Percentiles rank a stretch among this genome's conserved stretches.
These are phyloP conservation scores for Vanrija pseudolonga DNA, from an alignment of 1,284 basidiomycete genomes.

Conservation along the genomic window DNA sequence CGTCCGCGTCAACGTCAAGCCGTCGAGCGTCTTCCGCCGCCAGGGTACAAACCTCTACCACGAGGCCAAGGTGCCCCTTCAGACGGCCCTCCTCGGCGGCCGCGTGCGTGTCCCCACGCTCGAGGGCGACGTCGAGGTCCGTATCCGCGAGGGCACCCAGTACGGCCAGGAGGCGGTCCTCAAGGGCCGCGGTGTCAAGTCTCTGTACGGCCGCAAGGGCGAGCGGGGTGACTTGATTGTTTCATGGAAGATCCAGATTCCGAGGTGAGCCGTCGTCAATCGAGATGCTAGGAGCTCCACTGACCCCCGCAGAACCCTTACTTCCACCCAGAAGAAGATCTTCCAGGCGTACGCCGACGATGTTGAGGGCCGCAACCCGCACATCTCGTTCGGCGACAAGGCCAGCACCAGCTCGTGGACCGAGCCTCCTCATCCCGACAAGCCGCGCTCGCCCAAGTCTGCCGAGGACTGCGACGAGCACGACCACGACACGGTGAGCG, in stretches of 20 bases:
- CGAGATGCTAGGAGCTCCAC: background rate
- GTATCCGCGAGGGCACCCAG: conserved; percentile 89
- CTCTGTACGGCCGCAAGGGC: conserved; percentile 60
- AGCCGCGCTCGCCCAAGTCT: background rate
- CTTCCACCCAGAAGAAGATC: conserved; percentile 77
- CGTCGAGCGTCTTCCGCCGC: conserved; percentile 80
- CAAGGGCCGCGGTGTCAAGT: conserved; percentile 78
- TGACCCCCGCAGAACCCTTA: conserved; percentile 62
- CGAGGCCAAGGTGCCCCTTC: conserved; percentile 85
- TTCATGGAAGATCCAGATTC: conserved; percentile 81
- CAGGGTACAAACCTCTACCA: conserved; percentile 92
- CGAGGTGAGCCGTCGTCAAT: conserved; percentile 67
- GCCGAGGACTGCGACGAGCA: background rate
- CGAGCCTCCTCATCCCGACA: conserved; percentile 9
- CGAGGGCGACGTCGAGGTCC: conserved; percentile 93
- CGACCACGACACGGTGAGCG: conserved; percentile 16
- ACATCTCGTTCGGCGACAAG: conserved; percentile 33
- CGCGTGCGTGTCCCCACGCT: conserved; percentile 89
- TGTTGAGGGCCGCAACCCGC: conserved; percentile 63
- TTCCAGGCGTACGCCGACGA: conserved; percentile 90
- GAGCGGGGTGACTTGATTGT: conserved; percentile 81
- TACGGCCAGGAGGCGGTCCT: conserved; percentile 96
- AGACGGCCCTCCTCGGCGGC: conserved; percentile 87
- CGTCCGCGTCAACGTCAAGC: conserved; percentile 78
- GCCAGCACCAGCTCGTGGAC: conserved; percentile 9